Percentiles rank a stretch among this genome's conserved stretches.
Evolutionary conservation across 139 green algal species (phyloP).

Genomic region (Coelastrella sp.): DNA sequence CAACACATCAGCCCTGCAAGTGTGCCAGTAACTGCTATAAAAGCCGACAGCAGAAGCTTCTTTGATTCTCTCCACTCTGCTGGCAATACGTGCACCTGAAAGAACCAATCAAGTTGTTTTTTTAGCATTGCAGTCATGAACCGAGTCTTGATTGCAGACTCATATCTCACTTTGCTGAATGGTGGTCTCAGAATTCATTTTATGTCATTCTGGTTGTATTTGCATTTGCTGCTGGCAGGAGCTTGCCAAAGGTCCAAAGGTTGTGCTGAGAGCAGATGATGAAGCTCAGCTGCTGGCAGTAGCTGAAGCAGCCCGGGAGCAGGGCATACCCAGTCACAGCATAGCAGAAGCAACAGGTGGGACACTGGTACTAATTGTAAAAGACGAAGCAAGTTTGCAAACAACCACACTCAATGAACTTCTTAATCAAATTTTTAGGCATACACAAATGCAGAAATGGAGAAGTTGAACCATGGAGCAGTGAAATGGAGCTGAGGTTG

Average conservation of each 20-base stretch:
- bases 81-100: too few species aligned
- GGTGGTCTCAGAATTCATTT: too few species aligned
- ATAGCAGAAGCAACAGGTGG: slow-evolving; percentile 25
- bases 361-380: neutral
- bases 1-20: neutral
- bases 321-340: slow-evolving; percentile 24
- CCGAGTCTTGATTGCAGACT: too few species aligned
- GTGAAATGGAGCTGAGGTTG: neutral
- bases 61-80: neutral
- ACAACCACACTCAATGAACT: too few species aligned
- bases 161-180: too few species aligned
- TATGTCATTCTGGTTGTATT: too few species aligned
- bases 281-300: slow-evolving; percentile 20
- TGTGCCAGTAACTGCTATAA: too few species aligned
- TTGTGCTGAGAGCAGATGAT: slow-evolving; percentile 33
- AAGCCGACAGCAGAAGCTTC: neutral
- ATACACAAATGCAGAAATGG: neutral
- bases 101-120: too few species aligned
- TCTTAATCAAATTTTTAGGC: too few species aligned
- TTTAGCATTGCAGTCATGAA: too few species aligned
- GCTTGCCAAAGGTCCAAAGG: slow-evolving; percentile 26
- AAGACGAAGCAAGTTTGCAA: too few species aligned
- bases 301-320: neutral
- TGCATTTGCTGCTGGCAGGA: slow-evolving; percentile 16
- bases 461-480: neutral